Evolutionary conservation across 2,329 filamentous ascomycete genomes (phyloP).

Genomic region (Trichoderma citrinoviride): DNA sequence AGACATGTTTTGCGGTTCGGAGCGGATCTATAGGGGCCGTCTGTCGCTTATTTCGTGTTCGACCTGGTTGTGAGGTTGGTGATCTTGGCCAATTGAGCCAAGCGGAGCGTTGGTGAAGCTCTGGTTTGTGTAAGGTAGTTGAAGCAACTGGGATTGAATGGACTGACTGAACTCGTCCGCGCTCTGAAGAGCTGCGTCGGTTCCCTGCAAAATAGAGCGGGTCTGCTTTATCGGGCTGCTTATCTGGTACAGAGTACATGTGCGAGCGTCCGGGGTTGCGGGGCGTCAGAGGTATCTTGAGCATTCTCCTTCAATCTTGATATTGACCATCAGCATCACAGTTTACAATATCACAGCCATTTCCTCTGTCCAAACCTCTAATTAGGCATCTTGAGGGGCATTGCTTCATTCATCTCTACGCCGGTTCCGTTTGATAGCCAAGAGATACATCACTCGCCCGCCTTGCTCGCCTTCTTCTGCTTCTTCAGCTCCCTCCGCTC

Average conservation of each 20-base stretch:
- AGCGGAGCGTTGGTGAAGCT: background rate
- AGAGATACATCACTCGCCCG: background rate
- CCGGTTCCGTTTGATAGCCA: background rate
- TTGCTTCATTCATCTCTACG: background rate
- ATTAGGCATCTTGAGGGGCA: background rate
- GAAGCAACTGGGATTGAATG: background rate
- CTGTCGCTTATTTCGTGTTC: background rate
- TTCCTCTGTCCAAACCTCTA: background rate
- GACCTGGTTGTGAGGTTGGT: background rate
- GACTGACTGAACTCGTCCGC: background rate
- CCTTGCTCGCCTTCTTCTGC: conserved; percentile 11
- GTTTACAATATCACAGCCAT: background rate
- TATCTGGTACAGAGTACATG: background rate
- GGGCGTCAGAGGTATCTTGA: background rate
- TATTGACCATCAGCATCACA: background rate
- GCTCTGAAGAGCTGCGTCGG: background rate
- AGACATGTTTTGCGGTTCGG: conserved; percentile 47
- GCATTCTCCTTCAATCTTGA: background rate
- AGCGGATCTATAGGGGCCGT: background rate
- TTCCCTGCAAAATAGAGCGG: background rate
- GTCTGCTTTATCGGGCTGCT: background rate
- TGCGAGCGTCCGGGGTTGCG: background rate
- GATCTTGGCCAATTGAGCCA: background rate
- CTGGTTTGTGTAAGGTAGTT: background rate
- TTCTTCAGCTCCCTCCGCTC: conserved; percentile 32